Conservation (phyloP, 106 monocot genomes). For the Dendrobium huoshanense region DNA sequence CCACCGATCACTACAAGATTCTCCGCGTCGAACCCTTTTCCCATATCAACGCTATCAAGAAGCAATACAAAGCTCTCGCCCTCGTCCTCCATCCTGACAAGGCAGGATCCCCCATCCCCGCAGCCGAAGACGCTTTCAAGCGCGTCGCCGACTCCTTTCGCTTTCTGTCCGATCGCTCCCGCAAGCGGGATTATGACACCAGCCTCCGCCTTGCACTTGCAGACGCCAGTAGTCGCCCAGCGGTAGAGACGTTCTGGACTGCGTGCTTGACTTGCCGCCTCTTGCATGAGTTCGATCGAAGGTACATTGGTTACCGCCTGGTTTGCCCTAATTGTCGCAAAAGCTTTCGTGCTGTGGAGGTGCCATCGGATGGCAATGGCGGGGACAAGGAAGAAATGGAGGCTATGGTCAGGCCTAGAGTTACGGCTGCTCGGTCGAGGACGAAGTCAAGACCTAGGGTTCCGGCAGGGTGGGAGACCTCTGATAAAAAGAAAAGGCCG, state of each 20-base stretch:
- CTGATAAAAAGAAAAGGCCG: conserved; percentile 17
- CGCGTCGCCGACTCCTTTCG: conserved; percentile 51
- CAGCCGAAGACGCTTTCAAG: conserved; percentile 52
- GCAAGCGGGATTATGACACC: conserved; percentile 37
- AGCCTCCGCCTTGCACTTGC: conserved; percentile 16
- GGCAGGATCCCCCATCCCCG: conserved; percentile 16
- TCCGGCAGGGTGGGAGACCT: conserved; percentile 7
- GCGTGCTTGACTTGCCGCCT: conserved; percentile 60
- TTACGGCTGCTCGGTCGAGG: conserved; percentile 23
- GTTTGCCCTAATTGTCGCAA: conserved; percentile 69
- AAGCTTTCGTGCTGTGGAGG: conserved; percentile 68
- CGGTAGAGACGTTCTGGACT: conserved; percentile 67
- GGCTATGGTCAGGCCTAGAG: conserved; percentile 5
- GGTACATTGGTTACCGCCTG: conserved; percentile 54
- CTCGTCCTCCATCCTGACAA: conserved; percentile 51
- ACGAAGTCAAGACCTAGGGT: conserved; percentile 23
- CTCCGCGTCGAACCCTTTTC: conserved; percentile 49
- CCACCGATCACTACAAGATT: conserved; percentile 50
- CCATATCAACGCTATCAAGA: conserved; percentile 20
- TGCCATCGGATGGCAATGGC: conserved; percentile 8
- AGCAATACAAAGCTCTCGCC: conserved; percentile 58
- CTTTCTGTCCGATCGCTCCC: conserved; percentile 44
- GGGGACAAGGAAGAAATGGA: conserved; percentile 9
- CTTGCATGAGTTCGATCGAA: conserved; percentile 74
- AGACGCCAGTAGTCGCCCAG: not conserved